These are phyloP conservation scores for Fusarium mangiferae DNA, from an alignment of 2,329 filamentous ascomycete species.

Conservation along the genomic window DNA sequence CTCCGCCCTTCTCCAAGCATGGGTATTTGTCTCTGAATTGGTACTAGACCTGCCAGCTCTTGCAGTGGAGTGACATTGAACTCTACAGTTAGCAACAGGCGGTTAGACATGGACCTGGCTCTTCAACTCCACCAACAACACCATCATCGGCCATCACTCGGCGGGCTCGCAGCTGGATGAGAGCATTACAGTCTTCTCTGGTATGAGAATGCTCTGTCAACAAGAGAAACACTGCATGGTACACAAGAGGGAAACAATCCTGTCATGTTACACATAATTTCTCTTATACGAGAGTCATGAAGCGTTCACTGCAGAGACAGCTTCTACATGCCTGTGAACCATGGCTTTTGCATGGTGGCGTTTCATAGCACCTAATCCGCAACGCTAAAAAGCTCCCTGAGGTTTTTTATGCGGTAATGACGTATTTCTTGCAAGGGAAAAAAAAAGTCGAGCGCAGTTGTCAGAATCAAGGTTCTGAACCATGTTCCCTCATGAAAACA, in stretches of 20 bases:
- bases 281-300: slow-evolving; percentile 33
- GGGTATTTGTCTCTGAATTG: slow-evolving; percentile 25
- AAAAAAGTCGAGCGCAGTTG: slow-evolving; percentile 4
- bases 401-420: slow-evolving; percentile 31
- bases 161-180: slow-evolving; percentile 15
- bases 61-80: slow-evolving; percentile 36
- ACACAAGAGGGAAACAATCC: not conserved
- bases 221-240: slow-evolving; percentile 1
- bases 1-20: slow-evolving; percentile 16
- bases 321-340: slow-evolving; percentile 34
- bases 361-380: slow-evolving; percentile 14
- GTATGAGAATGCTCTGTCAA: not conserved
- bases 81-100: slow-evolving; percentile 20
- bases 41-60: slow-evolving; percentile 23
- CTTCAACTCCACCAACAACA: slow-evolving; percentile 35
- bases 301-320: slow-evolving; percentile 21
- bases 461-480: slow-evolving; percentile 32
- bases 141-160: slow-evolving; percentile 34
- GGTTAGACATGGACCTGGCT: slow-evolving; percentile 23
- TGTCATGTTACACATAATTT: slow-evolving; percentile 17
- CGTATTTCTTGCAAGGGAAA: slow-evolving; percentile 26
- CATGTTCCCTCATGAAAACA: slow-evolving; percentile 5
- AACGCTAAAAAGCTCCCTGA: slow-evolving; percentile 26
- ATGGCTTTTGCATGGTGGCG: slow-evolving; percentile 29
- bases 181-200: not conserved